Base-by-base conservation (phyloP, 1,284 basidiomycete species). In the Rugosomyces carneus region DNA sequence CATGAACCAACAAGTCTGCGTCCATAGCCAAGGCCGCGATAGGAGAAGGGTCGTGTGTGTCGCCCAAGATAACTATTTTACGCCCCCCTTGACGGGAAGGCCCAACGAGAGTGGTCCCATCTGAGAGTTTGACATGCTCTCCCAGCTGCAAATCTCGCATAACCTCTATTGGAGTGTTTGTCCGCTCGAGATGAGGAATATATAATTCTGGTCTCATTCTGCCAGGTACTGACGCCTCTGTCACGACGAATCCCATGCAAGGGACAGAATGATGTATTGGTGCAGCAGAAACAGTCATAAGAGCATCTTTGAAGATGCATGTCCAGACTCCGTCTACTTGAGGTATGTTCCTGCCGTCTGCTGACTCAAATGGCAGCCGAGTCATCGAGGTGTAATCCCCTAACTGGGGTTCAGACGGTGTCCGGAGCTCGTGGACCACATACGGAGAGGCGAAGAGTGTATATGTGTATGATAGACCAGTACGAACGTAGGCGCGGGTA, bases 341-440 rank as follows among this genome's bases (percentile, higher is more conserved):
- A 2, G 52, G 51, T 46, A 96, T 78, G 61, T 95, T 84, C 38
- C 72, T 70, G 0, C 93, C 92, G 21, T 58, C 50, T 7, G 75
- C 67, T 1, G 75, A 72, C 62, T 96, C 93, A 16, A 70, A 71
- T 0, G 73, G 63, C 41, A 74, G 72, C 32, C 51, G 69, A 38
- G 74, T 60, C 13, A 82, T 60, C 10, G 63, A 52, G n/a, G 72
- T 75, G 55, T 64, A 62, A 57, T 81, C 78, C 15, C 70, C 72
- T 10, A 59, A 54, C 34, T 61, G 61, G 5, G 80, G 74, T 56
- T 87, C 81, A 16, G 72, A 56, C 44, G 73, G 70, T 39, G 78
- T 73, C 9, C 90, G 77, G 6, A 97, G 71, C 64, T 96, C 93
- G 65, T 96, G 93, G n/a, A 95, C 89, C 37, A 91, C 81, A 59